Conservation (phyloP, 192 early-diverging fungal species). For the Coemansia sp. region DNA sequence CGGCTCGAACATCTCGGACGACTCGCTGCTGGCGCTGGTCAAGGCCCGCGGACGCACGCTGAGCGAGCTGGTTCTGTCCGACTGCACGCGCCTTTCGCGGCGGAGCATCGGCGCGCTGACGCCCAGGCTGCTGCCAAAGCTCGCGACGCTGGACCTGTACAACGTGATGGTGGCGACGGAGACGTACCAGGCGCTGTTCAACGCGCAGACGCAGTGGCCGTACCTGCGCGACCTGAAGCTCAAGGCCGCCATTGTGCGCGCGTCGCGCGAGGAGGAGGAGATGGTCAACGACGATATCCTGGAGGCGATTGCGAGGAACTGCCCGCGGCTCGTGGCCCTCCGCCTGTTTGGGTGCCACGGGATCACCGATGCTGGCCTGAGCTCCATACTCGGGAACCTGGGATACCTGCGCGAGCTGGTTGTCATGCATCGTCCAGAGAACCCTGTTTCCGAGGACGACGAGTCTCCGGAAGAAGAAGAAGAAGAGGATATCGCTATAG, state of each 20-base stretch:
- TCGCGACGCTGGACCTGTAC: slow-evolving; percentile 38
- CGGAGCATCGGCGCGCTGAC: slow-evolving; percentile 39
- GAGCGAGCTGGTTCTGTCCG: slow-evolving; percentile 37
- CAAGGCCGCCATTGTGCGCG: slow-evolving; percentile 44
- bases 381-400: slow-evolving; percentile 45
- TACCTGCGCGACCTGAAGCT: slow-evolving; percentile 46
- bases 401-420: slow-evolving; percentile 49
- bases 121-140: slow-evolving; percentile 28
- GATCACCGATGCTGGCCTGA: slow-evolving; percentile 47
- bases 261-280: slow-evolving; percentile 38
- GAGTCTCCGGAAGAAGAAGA: neutral
- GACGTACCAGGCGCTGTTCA: slow-evolving; percentile 46
- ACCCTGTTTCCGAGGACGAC: slow-evolving; percentile 10
- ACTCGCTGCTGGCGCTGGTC: slow-evolving; percentile 29
- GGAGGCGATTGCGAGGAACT: slow-evolving; percentile 44
- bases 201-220: slow-evolving; percentile 32
- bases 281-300: slow-evolving; percentile 51
- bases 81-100: slow-evolving; percentile 42
- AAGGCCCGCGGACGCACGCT: slow-evolving; percentile 18
- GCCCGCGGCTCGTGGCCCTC: slow-evolving; percentile 42
- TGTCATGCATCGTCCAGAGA: slow-evolving; percentile 45
- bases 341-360: slow-evolving; percentile 52
- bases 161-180: slow-evolving; percentile 49
- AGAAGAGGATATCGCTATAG: neutral
- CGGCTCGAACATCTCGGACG: slow-evolving; percentile 42